phyloP scores from a whole-genome alignment of 2,329 filamentous ascomycete genomes.

The Cordyceps cateniannulata region DNA sequence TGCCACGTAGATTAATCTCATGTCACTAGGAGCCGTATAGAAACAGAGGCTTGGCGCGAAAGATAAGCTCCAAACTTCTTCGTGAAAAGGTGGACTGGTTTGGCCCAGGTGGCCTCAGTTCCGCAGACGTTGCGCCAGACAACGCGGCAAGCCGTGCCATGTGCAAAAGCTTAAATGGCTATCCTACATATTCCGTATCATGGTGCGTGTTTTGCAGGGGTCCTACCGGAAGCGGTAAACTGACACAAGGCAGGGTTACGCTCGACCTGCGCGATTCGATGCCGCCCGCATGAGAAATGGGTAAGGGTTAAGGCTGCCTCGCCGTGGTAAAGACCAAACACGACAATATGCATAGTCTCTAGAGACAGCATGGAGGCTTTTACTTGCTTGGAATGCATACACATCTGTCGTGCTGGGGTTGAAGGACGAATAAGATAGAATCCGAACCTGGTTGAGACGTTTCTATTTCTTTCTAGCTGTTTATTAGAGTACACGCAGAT shows the following conservation, averaged over 20 bases:
- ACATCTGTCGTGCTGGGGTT: too few relatives aligned
- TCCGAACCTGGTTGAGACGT: too few relatives aligned
- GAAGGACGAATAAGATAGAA: too few relatives aligned
- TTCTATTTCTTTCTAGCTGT: background rate
- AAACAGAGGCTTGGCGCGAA: slow-evolving; percentile 56
- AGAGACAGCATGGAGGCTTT: background rate
- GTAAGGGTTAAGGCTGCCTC: background rate
- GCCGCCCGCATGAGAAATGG: background rate
- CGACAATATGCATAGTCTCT: background rate
- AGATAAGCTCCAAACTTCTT: slow-evolving; percentile 52
- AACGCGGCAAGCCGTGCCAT: slow-evolving; percentile 57
- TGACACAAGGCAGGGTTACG: background rate
- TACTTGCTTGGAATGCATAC: too few relatives aligned
- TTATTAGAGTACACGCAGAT: background rate
- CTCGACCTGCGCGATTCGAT: background rate
- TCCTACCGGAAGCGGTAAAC: background rate
- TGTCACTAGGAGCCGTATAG: slow-evolving; percentile 43
- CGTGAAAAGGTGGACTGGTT: slow-evolving; percentile 40
- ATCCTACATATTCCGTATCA: slow-evolving; percentile 2
- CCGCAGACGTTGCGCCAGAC: slow-evolving; percentile 56
- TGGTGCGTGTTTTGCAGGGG: slow-evolving; percentile 1
- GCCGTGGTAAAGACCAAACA: background rate
- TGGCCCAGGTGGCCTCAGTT: slow-evolving; percentile 44
- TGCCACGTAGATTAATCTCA: background rate
- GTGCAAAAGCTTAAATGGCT: slow-evolving; percentile 54